Percentiles rank a stretch among this genome's conserved stretches.
Evolutionary conservation across 805 yeast genomes (phyloP).

Genomic region (Lachancea sp.): DNA sequence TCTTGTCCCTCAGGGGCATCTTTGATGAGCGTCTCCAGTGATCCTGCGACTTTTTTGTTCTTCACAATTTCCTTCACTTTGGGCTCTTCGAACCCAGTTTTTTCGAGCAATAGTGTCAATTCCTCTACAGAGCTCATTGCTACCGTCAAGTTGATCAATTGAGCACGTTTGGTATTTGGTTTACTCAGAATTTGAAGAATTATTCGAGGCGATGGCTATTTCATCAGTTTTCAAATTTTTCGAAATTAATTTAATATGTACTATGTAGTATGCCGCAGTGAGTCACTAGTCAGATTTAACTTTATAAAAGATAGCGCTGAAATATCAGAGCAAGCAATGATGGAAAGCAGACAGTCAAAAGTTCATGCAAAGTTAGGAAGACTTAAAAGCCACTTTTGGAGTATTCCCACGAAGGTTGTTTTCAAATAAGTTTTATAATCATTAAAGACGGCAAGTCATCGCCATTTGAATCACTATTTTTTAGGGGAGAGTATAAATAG

Average conservation of each 20-base stretch:
- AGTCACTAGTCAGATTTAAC: too few relatives aligned
- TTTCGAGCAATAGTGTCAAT: conserved; percentile 29
- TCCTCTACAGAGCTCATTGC: conserved; percentile 33
- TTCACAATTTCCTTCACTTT: conserved; percentile 76
- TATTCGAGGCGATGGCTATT: not conserved
- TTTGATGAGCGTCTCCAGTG: conserved; percentile 54
- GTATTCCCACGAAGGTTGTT: too few relatives aligned
- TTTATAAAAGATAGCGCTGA: too few relatives aligned
- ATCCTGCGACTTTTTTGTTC: conserved; percentile 74
- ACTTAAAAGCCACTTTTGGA: too few relatives aligned
- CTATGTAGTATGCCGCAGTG: not conserved
- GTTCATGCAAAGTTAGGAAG: too few relatives aligned
- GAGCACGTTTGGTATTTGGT: not conserved
- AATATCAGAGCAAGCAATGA: too few relatives aligned
- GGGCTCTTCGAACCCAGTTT: conserved; percentile 63
- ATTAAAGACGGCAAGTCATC: too few relatives aligned
- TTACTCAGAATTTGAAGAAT: not conserved
- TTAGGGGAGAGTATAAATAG: too few relatives aligned
- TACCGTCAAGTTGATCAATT: not conserved
- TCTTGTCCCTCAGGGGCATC: conserved; percentile 33
- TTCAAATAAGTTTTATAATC: too few relatives aligned
- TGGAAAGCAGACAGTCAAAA: too few relatives aligned
- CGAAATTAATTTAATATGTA: not conserved
- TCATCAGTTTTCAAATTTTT: not conserved
- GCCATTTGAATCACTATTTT: too few relatives aligned